Percentiles rank a stretch among this genome's conserved stretches.
Conservation (phyloP, 495 filamentous ascomycete genomes). For the Astrothelium subdiscretum region DNA sequence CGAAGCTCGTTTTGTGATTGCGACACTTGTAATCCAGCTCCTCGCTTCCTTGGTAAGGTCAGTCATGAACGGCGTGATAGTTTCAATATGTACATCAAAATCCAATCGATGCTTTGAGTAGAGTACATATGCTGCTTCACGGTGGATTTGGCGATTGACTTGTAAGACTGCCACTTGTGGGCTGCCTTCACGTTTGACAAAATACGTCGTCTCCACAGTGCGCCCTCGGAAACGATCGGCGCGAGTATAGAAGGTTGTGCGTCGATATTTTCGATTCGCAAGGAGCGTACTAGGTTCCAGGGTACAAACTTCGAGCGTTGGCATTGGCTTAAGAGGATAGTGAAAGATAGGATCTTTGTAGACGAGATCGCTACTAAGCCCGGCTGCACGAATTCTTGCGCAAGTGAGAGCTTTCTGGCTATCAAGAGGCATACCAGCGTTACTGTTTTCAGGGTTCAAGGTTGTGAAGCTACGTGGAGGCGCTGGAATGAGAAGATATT, state of each 20-base stretch:
- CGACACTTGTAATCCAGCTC: slow-evolving; percentile 31
- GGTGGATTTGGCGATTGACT: slow-evolving; percentile 35
- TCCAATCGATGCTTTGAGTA: slow-evolving; percentile 41
- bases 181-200: slow-evolving; percentile 25
- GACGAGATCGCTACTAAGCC: neutral
- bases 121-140: slow-evolving; percentile 37
- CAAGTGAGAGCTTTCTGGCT: slow-evolving; percentile 1
- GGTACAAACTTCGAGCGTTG: slow-evolving; percentile 19
- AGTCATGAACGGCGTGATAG: slow-evolving; percentile 42
- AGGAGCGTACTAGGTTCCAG: slow-evolving; percentile 12
- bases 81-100: slow-evolving; percentile 42
- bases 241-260: neutral
- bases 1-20: slow-evolving; percentile 38
- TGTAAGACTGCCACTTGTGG: slow-evolving; percentile 36
- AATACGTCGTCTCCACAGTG: slow-evolving; percentile 36
- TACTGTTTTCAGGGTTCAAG: slow-evolving; percentile 6
- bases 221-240: slow-evolving; percentile 21
- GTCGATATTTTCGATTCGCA: neutral
- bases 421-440: slow-evolving; percentile 20
- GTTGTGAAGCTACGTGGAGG: slow-evolving; percentile 7
- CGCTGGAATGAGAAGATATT: slow-evolving; percentile 24
- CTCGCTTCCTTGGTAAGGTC: slow-evolving; percentile 38
- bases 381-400: neutral
- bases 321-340: slow-evolving; percentile 2
- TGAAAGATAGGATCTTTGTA: neutral